Evolutionary conservation across 2,329 filamentous ascomycete species (phyloP).

Genomic region (Ophiocordyceps camponoti-leonardi): DNA sequence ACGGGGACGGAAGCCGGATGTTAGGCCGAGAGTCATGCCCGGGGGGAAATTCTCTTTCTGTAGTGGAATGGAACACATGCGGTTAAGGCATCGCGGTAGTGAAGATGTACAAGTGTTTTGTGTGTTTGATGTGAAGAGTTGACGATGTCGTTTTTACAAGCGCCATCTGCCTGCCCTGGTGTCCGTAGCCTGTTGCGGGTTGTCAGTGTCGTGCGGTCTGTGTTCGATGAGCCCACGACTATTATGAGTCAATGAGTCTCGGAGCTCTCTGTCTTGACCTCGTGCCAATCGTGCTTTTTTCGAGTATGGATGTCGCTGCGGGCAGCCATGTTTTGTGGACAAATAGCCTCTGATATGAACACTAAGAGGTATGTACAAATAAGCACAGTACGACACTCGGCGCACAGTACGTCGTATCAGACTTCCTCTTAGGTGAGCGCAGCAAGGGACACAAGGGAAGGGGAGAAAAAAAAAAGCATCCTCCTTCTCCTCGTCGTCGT

Average conservation of each 20-base stretch:
- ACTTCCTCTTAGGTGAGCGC: not conserved
- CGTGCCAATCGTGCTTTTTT: too few relatives aligned
- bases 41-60: conserved; percentile 24
- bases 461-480: not conserved
- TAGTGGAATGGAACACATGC: conserved; percentile 21
- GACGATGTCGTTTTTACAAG: too few relatives aligned
- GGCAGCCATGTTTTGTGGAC: too few relatives aligned
- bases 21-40: conserved; percentile 19
- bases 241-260: too few relatives aligned
- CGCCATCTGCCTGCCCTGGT: too few relatives aligned
- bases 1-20: conserved; percentile 12
- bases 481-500: too few relatives aligned
- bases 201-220: too few relatives aligned
- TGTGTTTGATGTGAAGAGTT: not conserved
- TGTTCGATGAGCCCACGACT: too few relatives aligned
- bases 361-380: not conserved
- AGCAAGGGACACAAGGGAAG: not conserved
- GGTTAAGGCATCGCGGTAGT: not conserved
- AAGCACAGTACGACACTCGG: not conserved
- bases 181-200: too few relatives aligned
- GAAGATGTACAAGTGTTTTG: not conserved
- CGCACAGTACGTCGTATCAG: not conserved
- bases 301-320: too few relatives aligned
- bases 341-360: too few relatives aligned
- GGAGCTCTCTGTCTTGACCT: too few relatives aligned